These are phyloP conservation scores for Candida odintsovae DNA, from an alignment of 805 yeast species.

Conservation along the genomic window DNA sequence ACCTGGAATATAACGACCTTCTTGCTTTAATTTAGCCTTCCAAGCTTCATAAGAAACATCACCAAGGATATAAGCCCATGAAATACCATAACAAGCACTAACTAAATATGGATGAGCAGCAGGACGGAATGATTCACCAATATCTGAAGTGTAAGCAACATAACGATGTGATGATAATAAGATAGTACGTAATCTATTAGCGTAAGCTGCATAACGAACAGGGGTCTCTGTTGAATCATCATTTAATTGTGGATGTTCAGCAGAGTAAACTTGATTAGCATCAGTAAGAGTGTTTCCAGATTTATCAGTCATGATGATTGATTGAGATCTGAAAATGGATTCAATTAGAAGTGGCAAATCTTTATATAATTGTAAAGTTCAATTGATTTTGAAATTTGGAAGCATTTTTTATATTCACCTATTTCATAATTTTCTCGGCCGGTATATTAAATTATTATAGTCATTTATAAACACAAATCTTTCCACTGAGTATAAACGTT, in stretches of 20 bases:
- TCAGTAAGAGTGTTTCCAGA: slow-evolving; percentile 3
- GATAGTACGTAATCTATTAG: slow-evolving; percentile 67
- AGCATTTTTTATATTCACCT: too few species aligned
- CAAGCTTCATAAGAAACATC: slow-evolving; percentile 72
- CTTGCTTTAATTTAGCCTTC: slow-evolving; percentile 60
- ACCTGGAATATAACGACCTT: slow-evolving; percentile 57
- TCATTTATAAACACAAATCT: too few species aligned
- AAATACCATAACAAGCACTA: slow-evolving; percentile 58
- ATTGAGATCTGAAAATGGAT: background rate
- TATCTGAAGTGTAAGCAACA: slow-evolving; percentile 81
- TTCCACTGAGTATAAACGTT: too few species aligned
- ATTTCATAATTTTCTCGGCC: background rate
- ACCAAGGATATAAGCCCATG: slow-evolving; percentile 71
- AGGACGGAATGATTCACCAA: slow-evolving; percentile 83
- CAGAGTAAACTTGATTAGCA: background rate
- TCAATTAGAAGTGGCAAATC: background rate
- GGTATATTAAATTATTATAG: too few species aligned
- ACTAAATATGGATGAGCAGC: slow-evolving; percentile 70
- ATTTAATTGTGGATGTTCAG: background rate
- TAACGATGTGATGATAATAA: slow-evolving; percentile 70
- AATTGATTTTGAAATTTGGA: too few species aligned
- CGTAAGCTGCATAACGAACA: slow-evolving; percentile 78
- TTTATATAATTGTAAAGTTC: too few species aligned
- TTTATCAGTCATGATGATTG: slow-evolving; percentile 6
- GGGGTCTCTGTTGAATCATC: slow-evolving; percentile 39